These are phyloP conservation scores for Pyricularia grisea DNA, from an alignment of 2,329 filamentous ascomycete species.

Conservation along the genomic window DNA sequence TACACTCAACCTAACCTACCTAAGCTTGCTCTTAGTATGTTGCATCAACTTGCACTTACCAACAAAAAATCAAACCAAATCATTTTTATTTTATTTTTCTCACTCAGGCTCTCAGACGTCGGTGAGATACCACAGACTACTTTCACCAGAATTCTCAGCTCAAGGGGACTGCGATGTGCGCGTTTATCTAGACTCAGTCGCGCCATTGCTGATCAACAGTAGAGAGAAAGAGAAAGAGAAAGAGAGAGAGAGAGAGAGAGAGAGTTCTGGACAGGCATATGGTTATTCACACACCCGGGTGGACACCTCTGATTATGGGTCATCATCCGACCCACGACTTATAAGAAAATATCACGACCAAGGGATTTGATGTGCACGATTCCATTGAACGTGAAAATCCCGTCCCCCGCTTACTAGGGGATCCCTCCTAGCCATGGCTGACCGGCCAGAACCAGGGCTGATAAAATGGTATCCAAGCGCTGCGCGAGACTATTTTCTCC, in stretches of 20 bases:
- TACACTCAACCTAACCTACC: not conserved
- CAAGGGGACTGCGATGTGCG: not conserved
- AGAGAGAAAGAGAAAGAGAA: not conserved
- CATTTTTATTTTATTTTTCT: not conserved
- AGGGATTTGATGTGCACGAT: not conserved
- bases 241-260: not conserved
- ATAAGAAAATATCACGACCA: not conserved
- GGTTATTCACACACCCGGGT: not conserved
- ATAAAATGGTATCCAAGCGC: conserved; percentile 58
- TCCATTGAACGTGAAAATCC: not conserved
- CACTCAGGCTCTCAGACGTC: not conserved
- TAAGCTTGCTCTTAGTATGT: not conserved
- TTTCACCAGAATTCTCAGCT: not conserved
- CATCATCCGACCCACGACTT: not conserved
- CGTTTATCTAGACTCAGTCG: not conserved
- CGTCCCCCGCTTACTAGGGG: not conserved
- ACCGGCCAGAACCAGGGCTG: conserved; percentile 51
- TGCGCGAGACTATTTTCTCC: conserved; percentile 49
- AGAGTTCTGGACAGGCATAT: not conserved
- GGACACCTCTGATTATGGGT: not conserved
- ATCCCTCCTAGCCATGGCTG: conserved; percentile 27
- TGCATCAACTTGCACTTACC: not conserved
- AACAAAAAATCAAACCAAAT: not conserved
- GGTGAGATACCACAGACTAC: not conserved
- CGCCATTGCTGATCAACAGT: not conserved